Evolutionary conservation across 2,329 filamentous ascomycete species (phyloP), one percentile per base, ranked within the genome.

Genomic region (Colletotrichum tabaci): DNA sequence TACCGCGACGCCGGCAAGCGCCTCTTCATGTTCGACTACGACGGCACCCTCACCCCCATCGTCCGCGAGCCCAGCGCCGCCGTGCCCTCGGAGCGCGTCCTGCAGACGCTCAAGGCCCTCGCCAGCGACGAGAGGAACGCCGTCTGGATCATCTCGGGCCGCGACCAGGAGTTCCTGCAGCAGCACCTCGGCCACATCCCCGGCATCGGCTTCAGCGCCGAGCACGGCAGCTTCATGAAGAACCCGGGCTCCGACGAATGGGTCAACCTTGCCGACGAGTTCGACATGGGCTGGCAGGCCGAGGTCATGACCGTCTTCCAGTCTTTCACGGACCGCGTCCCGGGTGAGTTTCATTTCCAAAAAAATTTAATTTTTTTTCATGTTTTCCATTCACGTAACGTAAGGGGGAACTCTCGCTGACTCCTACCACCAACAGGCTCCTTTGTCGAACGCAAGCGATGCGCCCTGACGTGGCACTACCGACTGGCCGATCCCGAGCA

Each of bases 1-100:
- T 98, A 98, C 82, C 90, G 91, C 72, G 85, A 88, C 49, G 91
- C 94, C 4, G 89, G 89, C 73, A 94, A 93, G 82, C 91, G 96
- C 13, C 87, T 99, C 3, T 98, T 98, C 85, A 96, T 99, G 94
- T 98, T 98, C 79, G 96, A 99, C 83, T 99, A 99, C 78, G 96
- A 99, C 80, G 96, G 96, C 58, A 99, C 96, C 0, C 88, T 99
- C 66, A 98, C 96, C 4, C 94, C 95, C 0, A 98, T 99, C 77
- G 96, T 98, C 66, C 92, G 93, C 76, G 95, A 98, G 78, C 96
- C 96, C 2, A 92, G 93, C 75, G 92, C 94, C 6, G 96, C 96
- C 3, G 91, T 98, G 49, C 96, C 96, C 0, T 96, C 95, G 0
- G 92, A 95, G 76, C 90, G 92, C 26, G 90, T 98, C 26, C 91